phyloP scores from a whole-genome alignment of 2,329 filamentous ascomycete species.

The Metarhizium anisopliae region DNA sequence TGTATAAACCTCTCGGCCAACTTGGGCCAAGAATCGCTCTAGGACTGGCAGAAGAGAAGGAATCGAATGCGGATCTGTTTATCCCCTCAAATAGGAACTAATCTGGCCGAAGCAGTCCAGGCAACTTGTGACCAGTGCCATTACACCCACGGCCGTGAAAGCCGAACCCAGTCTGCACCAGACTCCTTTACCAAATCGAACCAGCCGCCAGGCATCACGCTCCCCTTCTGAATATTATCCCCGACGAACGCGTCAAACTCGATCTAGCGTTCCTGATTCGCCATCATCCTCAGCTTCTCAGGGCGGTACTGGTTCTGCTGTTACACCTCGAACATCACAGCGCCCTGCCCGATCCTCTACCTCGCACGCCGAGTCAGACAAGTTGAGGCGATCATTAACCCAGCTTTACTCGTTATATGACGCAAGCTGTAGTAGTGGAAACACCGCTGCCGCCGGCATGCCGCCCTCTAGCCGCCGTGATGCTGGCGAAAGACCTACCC shows the following conservation, averaged over 20 bases:
- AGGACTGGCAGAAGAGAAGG: not conserved
- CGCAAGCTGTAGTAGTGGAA: not conserved
- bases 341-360: slow-evolving; percentile 19
- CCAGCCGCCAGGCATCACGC: slow-evolving; percentile 20
- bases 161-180: slow-evolving; percentile 16
- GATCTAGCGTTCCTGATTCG: slow-evolving; percentile 21
- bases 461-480: slow-evolving; percentile 12
- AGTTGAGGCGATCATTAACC: slow-evolving; percentile 24
- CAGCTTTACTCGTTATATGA: slow-evolving; percentile 12
- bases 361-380: slow-evolving; percentile 23
- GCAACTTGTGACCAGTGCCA: slow-evolving; percentile 11
- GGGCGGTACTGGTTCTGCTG: not conserved
- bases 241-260: slow-evolving; percentile 20
- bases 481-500: slow-evolving; percentile 14
- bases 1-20: not conserved
- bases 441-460: not conserved
- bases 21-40: not conserved
- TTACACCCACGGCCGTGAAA: slow-evolving; percentile 18
- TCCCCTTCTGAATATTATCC: slow-evolving; percentile 25
- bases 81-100: not conserved
- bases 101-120: slow-evolving; percentile 11
- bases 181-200: slow-evolving; percentile 16
- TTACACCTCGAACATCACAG: slow-evolving; percentile 15
- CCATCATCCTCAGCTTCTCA: slow-evolving; percentile 10
- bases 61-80: not conserved